These are phyloP conservation scores for Clitopilus hobsonii DNA, from an alignment of 768 basidiomycete genomes.

Conservation along the genomic window DNA sequence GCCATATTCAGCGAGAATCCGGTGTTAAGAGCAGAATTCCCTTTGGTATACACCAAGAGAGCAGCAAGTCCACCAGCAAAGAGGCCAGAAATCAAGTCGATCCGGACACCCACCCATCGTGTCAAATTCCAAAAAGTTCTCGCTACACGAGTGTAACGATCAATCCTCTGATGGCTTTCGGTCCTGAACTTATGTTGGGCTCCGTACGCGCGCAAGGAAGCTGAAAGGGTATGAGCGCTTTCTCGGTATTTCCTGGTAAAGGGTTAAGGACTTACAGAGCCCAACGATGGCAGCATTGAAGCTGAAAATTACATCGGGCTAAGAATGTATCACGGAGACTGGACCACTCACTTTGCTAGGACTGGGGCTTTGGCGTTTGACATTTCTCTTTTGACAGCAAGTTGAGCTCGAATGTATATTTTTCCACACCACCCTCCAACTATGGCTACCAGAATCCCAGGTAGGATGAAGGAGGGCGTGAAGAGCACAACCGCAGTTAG, in stretches of 20 bases:
- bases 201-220: conserved; percentile 63
- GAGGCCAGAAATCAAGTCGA: conserved; percentile 51
- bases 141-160: conserved; percentile 43
- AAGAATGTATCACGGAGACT: conserved; percentile 16
- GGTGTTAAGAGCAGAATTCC: conserved; percentile 35
- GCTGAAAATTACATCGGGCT: conserved; percentile 24
- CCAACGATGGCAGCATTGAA: conserved; percentile 58
- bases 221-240: conserved; percentile 15
- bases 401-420: conserved; percentile 40
- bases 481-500: conserved; percentile 39
- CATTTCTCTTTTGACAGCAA: conserved; percentile 45
- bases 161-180: conserved; percentile 46
- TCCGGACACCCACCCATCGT: conserved; percentile 41
- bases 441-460: conserved; percentile 34
- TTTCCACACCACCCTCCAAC: conserved; percentile 40
- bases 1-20: conserved; percentile 58
- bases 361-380: conserved; percentile 33
- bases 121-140: conserved; percentile 51
- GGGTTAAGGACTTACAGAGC: conserved; percentile 29
- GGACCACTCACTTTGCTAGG: conserved; percentile 29
- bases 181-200: conserved; percentile 43
- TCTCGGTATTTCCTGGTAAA: background rate
- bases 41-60: conserved; percentile 45
- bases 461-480: conserved; percentile 41
- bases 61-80: conserved; percentile 52